Conservation (phyloP, 1,139 yeast genomes). For the Candida anutae region DNA sequence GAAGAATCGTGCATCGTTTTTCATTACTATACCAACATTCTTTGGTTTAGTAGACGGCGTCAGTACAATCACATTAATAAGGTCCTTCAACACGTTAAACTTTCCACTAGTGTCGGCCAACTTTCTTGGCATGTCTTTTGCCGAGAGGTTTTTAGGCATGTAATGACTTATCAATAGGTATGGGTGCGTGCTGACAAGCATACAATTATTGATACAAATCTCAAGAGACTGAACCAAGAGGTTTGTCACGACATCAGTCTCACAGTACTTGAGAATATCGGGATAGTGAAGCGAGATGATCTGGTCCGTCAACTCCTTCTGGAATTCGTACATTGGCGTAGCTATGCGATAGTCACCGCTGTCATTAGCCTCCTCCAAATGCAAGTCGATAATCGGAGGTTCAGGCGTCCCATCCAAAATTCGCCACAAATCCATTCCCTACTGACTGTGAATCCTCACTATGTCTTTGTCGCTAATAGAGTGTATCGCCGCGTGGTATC, state of each 20-base stretch:
- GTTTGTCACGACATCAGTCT: constrained; percentile 49
- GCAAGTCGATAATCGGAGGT: constrained; percentile 62
- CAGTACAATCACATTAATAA: constrained; percentile 36
- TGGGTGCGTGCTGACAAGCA: constrained; percentile 82
- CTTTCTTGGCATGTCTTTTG: constrained; percentile 69
- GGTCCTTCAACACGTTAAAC: constrained; percentile 59
- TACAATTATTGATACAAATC: constrained; percentile 68
- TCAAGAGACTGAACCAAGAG: constrained; percentile 62
- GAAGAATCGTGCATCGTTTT: constrained; percentile 37
- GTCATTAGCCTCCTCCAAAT: constrained; percentile 24
- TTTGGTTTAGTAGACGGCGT: constrained; percentile 35
- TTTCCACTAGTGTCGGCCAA: constrained; percentile 83
- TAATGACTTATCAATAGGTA: constrained; percentile 77
- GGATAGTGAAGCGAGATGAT: constrained; percentile 86
- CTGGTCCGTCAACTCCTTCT: constrained; percentile 86
- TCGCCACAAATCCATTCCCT: constrained; percentile 65
- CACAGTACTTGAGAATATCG: constrained; percentile 82
- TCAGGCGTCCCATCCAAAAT: constrained; percentile 82
- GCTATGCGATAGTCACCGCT: constrained; percentile 76
- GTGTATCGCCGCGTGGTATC: too few species aligned
- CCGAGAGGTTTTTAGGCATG: constrained; percentile 72
- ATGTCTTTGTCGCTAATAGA: too few species aligned
- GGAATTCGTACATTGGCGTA: constrained; percentile 83
- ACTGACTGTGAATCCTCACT: too few species aligned
- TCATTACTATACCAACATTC: constrained; percentile 31